These are phyloP conservation scores for Coniferiporia weirii DNA, from an alignment of 1,284 basidiomycete genomes.

Conservation along the genomic window DNA sequence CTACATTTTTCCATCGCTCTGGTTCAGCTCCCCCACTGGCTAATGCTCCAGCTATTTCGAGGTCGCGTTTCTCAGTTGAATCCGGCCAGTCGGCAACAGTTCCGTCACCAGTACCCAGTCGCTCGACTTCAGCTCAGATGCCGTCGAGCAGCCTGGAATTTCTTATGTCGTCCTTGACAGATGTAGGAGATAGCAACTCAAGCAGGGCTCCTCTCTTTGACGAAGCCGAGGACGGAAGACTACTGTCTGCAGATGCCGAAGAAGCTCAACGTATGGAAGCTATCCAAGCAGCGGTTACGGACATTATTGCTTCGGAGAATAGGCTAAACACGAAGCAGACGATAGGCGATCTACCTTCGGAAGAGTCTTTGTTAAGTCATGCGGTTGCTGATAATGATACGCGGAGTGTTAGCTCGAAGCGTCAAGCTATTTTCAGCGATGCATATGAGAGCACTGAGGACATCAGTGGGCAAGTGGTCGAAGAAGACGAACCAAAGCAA, in stretches of 20 bases:
- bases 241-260: slow-evolving; percentile 46
- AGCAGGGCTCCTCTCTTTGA: slow-evolving; percentile 71
- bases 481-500: slow-evolving; percentile 39
- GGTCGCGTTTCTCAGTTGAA: slow-evolving; percentile 4
- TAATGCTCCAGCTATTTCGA: slow-evolving; percentile 2
- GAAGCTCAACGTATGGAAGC: slow-evolving; percentile 82
- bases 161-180: slow-evolving; percentile 65
- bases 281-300: slow-evolving; percentile 88
- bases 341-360: slow-evolving; percentile 11
- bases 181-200: slow-evolving; percentile 44
- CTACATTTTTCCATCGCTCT: slow-evolving; percentile 6
- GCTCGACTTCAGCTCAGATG: slow-evolving; percentile 29
- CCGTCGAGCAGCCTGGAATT: slow-evolving; percentile 62
- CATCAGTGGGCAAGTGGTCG: slow-evolving; percentile 40
- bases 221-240: slow-evolving; percentile 58
- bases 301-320: slow-evolving; percentile 85
- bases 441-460: slow-evolving; percentile 37
- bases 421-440: slow-evolving; percentile 12
- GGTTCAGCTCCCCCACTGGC: not conserved
- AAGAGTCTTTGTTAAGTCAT: slow-evolving; percentile 5
- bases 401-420: slow-evolving; percentile 7
- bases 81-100: not conserved
- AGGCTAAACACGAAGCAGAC: slow-evolving; percentile 30
- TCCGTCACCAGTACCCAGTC: slow-evolving; percentile 23
- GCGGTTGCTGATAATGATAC: slow-evolving; percentile 10